Percentiles rank a stretch among this genome's conserved stretches.
Evolutionary conservation across 192 early-diverging fungal species (phyloP).

Genomic region (Linnemannia schmuckeri): DNA sequence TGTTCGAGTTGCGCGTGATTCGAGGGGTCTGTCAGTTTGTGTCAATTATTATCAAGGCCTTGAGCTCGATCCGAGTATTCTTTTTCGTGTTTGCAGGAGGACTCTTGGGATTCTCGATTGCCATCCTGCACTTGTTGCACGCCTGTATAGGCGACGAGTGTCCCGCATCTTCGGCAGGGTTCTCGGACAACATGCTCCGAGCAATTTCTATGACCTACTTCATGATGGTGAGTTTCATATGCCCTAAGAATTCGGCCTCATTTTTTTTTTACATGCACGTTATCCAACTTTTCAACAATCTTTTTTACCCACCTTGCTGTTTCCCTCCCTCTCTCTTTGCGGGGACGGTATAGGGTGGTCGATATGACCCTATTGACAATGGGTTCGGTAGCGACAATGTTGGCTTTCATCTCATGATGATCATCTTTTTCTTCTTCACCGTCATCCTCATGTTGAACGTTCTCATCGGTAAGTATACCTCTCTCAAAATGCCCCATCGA

Average conservation of each 20-base stretch:
- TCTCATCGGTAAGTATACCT: slow-evolving; percentile 9
- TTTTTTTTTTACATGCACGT: too few relatives aligned
- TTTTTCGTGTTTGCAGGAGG: slow-evolving; percentile 3
- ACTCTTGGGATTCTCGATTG: not conserved
- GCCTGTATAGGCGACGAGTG: not conserved
- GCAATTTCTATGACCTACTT: slow-evolving; percentile 17
- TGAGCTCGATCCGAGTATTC: not conserved
- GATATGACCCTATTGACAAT: slow-evolving; percentile 7
- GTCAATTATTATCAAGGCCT: not conserved
- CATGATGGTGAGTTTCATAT: slow-evolving; percentile 1
- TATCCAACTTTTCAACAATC: not conserved
- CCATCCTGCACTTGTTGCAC: slow-evolving; percentile 1
- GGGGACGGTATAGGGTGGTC: slow-evolving; percentile 5
- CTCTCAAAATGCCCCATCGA: not conserved
- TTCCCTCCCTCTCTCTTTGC: not conserved
- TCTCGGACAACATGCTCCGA: not conserved
- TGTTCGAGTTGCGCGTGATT: not conserved
- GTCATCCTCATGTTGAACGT: slow-evolving; percentile 32
- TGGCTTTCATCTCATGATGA: slow-evolving; percentile 6
- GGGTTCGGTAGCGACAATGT: not conserved
- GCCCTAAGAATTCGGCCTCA: not conserved
- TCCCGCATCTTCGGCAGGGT: not conserved
- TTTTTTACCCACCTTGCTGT: not conserved
- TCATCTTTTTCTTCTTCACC: slow-evolving; percentile 17
- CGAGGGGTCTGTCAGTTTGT: slow-evolving; percentile 1